A percentile compares a stretch with the other conserved stretches of the same genome.
phyloP scores from a whole-genome alignment of 2,329 filamentous ascomycete species.

The Pyrenophora graminea region DNA sequence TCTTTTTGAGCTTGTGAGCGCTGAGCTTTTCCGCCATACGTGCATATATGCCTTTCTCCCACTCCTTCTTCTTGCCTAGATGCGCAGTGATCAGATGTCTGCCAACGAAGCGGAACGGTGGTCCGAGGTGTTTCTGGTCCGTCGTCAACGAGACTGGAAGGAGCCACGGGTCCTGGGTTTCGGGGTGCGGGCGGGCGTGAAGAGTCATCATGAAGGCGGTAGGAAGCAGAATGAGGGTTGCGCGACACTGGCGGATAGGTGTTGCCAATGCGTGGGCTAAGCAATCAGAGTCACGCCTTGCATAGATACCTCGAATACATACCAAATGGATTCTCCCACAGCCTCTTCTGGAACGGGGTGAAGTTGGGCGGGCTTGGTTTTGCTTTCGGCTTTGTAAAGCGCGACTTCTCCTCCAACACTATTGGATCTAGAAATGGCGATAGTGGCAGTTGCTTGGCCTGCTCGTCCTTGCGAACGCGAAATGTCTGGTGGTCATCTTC shows the following conservation, averaged over 20 bases:
- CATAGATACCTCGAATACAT: constrained; percentile 8
- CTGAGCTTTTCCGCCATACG: constrained; percentile 44
- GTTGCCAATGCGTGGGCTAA: constrained; percentile 66
- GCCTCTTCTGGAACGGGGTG: constrained; percentile 60
- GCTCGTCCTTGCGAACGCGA: constrained; percentile 41
- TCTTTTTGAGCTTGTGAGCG: constrained; percentile 32
- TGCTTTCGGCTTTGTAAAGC: constrained; percentile 48
- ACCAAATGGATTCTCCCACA: constrained; percentile 70
- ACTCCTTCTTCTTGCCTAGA: constrained; percentile 28
- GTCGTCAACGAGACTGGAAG: constrained; percentile 52
- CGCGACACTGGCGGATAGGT: constrained; percentile 61
- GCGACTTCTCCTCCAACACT: constrained; percentile 42
- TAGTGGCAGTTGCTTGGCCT: constrained; percentile 47
- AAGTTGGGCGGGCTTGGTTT: constrained; percentile 48
- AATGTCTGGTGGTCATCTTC: constrained; percentile 40
- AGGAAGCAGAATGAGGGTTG: constrained; percentile 59
- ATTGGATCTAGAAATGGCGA: constrained; percentile 55
- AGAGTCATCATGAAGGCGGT: constrained; percentile 67
- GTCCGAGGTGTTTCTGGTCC: constrained; percentile 26
- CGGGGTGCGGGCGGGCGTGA: constrained; percentile 59
- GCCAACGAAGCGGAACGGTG: constrained; percentile 29
- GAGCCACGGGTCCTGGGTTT: constrained; percentile 59
- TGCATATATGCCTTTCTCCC: constrained; percentile 23
- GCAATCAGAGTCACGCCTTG: constrained; percentile 6
- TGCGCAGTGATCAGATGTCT: constrained; percentile 20